phyloP scores from a whole-genome alignment of 257 asterid species.

The Solanum bukasovii region DNA sequence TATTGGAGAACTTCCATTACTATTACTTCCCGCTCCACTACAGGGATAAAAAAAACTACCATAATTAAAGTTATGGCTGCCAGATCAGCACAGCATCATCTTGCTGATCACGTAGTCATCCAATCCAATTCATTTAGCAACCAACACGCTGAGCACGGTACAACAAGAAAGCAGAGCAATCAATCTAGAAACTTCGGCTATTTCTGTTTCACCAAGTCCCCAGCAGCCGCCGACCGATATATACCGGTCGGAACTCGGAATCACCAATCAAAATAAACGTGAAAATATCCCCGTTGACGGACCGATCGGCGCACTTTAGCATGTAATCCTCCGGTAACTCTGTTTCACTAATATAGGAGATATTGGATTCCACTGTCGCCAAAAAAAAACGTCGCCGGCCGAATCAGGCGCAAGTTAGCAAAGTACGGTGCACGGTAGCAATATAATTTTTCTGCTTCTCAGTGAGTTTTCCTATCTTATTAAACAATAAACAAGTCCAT shows the following conservation, averaged over 20 bases:
- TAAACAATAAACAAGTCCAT: neutral
- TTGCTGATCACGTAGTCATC: neutral
- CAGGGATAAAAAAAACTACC: neutral
- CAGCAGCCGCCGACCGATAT: neutral
- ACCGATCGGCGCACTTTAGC: neutral
- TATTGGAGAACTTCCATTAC: neutral
- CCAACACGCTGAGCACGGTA: neutral
- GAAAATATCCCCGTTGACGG: neutral
- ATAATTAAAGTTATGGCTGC: neutral
- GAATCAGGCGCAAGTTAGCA: slow-evolving; percentile 15
- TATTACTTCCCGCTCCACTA: neutral
- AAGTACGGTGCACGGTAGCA: slow-evolving; percentile 9
- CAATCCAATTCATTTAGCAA: neutral
- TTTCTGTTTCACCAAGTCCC: neutral
- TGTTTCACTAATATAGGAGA: neutral
- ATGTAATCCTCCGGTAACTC: neutral
- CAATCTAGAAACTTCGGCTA: neutral
- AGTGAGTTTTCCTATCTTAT: neutral
- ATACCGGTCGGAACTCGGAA: neutral
- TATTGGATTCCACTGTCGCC: neutral
- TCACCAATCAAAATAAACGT: neutral
- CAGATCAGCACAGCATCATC: neutral
- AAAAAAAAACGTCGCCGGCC: neutral
- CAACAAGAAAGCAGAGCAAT: neutral
- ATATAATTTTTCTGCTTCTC: neutral